Percentiles rank a stretch among this genome's conserved stretches.
Evolutionary conservation across 2,329 filamentous ascomycete species (phyloP).

Genomic region (Colletotrichum tofieldiae): DNA sequence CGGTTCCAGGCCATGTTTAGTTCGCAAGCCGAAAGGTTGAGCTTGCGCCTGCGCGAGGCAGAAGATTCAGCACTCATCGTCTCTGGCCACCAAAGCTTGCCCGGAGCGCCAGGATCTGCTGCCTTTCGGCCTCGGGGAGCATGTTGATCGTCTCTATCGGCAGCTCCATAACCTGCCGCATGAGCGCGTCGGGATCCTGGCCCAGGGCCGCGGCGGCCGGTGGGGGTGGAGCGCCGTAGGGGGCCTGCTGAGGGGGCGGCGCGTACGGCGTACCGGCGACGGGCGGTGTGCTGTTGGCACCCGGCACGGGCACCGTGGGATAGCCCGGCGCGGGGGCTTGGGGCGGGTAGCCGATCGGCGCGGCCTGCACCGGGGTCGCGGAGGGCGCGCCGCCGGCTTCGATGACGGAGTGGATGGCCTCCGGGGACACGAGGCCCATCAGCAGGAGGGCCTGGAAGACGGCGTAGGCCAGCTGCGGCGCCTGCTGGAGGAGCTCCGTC

Average conservation of each 20-base stretch:
- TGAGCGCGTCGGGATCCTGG: constrained; percentile 79
- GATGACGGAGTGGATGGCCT: constrained; percentile 85
- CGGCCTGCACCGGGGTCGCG: constrained; percentile 48
- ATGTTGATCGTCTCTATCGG: constrained; percentile 85
- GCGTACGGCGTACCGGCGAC: constrained; percentile 62
- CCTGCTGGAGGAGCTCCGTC: constrained; percentile 87
- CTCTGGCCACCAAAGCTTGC: constrained; percentile 70
- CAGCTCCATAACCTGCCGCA: constrained; percentile 86
- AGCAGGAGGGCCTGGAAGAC: constrained; percentile 95
- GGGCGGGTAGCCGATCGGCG: constrained; percentile 43
- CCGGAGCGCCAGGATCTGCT: constrained; percentile 85
- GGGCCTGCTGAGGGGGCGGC: constrained; percentile 57
- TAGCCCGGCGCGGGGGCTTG: constrained; percentile 52
- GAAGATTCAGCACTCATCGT: constrained; percentile 43
- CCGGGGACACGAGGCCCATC: constrained; percentile 92
- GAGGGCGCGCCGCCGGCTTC: constrained; percentile 67
- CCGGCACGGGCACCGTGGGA: constrained; percentile 50
- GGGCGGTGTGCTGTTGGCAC: constrained; percentile 64
- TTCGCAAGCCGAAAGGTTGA: background rate
- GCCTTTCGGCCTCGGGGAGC: constrained; percentile 81
- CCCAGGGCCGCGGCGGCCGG: constrained; percentile 54
- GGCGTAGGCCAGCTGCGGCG: constrained; percentile 93
- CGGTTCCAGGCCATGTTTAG: background rate
- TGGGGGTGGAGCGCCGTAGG: constrained; percentile 52
- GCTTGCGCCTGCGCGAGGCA: background rate